A percentile compares a stretch with the other conserved stretches of the same genome.
These are phyloP conservation scores for Linnemannia exigua DNA, from an alignment of 192 early-diverging fungal genomes.

Conservation along the genomic window DNA sequence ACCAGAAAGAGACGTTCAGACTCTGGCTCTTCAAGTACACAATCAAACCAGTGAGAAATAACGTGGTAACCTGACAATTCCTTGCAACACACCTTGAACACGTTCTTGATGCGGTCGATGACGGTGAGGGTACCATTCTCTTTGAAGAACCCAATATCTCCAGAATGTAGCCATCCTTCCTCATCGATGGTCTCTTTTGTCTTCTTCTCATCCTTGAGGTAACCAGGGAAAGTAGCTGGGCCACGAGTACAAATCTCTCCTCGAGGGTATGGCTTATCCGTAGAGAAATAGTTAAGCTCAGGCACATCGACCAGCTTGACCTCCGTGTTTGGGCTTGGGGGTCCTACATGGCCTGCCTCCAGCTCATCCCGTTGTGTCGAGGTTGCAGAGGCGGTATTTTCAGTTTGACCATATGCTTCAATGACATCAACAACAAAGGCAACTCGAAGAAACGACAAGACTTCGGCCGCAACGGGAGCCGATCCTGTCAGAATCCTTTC, in stretches of 20 bases:
- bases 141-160: slow-evolving; percentile 85
- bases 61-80: neutral
- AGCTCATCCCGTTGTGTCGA: slow-evolving; percentile 71
- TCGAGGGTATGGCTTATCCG: slow-evolving; percentile 79
- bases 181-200: slow-evolving; percentile 77
- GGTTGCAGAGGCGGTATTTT: slow-evolving; percentile 70
- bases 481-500: slow-evolving; percentile 76
- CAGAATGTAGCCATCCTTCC: slow-evolving; percentile 90
- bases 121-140: slow-evolving; percentile 76
- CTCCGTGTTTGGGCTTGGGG: slow-evolving; percentile 74
- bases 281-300: slow-evolving; percentile 84
- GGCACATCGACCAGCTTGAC: slow-evolving; percentile 91
- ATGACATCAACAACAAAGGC: slow-evolving; percentile 78
- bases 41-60: too few relatives aligned
- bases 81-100: slow-evolving; percentile 76
- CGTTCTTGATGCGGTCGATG: slow-evolving; percentile 86
- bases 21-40: too few relatives aligned
- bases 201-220: slow-evolving; percentile 81
- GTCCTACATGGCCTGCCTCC: slow-evolving; percentile 81
- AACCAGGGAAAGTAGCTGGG: slow-evolving; percentile 76
- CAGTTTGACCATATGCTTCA: slow-evolving; percentile 92
- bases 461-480: slow-evolving; percentile 86
- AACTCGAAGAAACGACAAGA: slow-evolving; percentile 84
- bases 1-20: too few relatives aligned
- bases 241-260: slow-evolving; percentile 92